These are phyloP conservation scores for Aspergillus clavatus DNA, from an alignment of 2,329 filamentous ascomycete species.

Conservation along the genomic window DNA sequence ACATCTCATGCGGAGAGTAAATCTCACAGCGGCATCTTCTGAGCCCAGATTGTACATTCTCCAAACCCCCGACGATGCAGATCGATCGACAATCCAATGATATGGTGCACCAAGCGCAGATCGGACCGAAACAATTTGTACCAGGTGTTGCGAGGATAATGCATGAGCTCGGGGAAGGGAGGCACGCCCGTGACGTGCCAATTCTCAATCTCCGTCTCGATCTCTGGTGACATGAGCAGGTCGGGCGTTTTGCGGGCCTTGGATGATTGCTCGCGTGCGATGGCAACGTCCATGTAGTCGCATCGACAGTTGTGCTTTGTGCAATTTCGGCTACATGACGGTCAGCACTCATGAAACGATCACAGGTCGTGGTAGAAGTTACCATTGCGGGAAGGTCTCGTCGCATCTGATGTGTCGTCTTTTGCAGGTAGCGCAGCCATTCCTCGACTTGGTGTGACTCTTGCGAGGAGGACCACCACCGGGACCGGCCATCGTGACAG, in stretches of 20 bases:
- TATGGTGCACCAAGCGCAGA: slow-evolving; percentile 82
- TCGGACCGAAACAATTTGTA: slow-evolving; percentile 71
- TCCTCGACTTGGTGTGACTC: slow-evolving; percentile 98
- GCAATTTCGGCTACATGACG: slow-evolving; percentile 72
- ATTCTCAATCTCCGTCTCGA: slow-evolving; percentile 71
- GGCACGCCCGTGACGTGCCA: slow-evolving; percentile 83
- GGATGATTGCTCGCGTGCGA: slow-evolving; percentile 51
- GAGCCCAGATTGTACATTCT: slow-evolving; percentile 86
- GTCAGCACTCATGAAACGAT: slow-evolving; percentile 1
- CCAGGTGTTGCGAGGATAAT: slow-evolving; percentile 70
- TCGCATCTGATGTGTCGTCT: slow-evolving; percentile 95
- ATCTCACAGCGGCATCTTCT: slow-evolving; percentile 84
- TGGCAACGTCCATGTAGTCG: slow-evolving; percentile 87
- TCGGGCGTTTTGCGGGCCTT: slow-evolving; percentile 52
- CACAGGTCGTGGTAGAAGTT: slow-evolving; percentile 27
- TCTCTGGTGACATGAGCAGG: slow-evolving; percentile 80
- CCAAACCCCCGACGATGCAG: slow-evolving; percentile 71
- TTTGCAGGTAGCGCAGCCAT: slow-evolving; percentile 98
- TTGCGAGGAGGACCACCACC: slow-evolving; percentile 85
- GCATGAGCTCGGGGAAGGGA: slow-evolving; percentile 74
- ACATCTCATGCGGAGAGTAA: slow-evolving; percentile 8
- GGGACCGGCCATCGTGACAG: slow-evolving; percentile 71
- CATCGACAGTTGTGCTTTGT: slow-evolving; percentile 98
- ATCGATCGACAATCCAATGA: slow-evolving; percentile 79
- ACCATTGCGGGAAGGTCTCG: slow-evolving; percentile 97